Percentiles rank a stretch among this genome's conserved stretches.
Evolutionary conservation across 2,329 filamentous ascomycete species (phyloP).

Genomic region (Coniochaeta hoffmannii): DNA sequence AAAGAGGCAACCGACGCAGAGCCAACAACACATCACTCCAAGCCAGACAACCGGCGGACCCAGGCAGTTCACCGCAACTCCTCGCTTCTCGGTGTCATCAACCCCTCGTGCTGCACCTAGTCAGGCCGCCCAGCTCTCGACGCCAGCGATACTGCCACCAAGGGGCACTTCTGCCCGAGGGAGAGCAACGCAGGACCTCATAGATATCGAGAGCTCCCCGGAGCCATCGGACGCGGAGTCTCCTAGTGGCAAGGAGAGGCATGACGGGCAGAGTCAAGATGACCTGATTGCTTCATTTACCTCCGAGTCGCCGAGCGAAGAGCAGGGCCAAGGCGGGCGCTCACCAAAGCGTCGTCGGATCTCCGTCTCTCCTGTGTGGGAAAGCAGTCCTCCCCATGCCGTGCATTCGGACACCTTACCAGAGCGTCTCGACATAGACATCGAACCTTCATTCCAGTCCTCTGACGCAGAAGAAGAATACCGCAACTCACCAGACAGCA

Average conservation of each 20-base stretch:
- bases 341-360: slow-evolving; percentile 29
- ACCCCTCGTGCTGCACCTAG: slow-evolving; percentile 11
- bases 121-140: slow-evolving; percentile 9
- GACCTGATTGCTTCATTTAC: neutral
- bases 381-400: neutral
- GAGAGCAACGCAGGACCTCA: slow-evolving; percentile 14
- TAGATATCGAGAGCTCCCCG: slow-evolving; percentile 16
- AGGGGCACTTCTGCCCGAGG: slow-evolving; percentile 5
- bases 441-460: neutral
- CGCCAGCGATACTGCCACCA: slow-evolving; percentile 4
- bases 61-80: slow-evolving; percentile 16
- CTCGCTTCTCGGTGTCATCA: slow-evolving; percentile 13
- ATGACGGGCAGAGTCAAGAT: neutral
- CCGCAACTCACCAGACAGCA: neutral
- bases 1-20: slow-evolving; percentile 12
- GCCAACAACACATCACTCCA: slow-evolving; percentile 5
- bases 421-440: neutral
- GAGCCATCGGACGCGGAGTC: slow-evolving; percentile 2
- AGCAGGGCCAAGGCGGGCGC: slow-evolving; percentile 5
- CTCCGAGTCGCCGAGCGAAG: neutral
- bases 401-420: neutral
- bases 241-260: neutral
- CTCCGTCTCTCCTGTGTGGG: slow-evolving; percentile 19
- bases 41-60: slow-evolving; percentile 8
- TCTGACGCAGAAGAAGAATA: neutral